These are phyloP conservation scores for Diaporthe australafricana DNA, from an alignment of 2,329 filamentous ascomycete species.

Conservation along the genomic window DNA sequence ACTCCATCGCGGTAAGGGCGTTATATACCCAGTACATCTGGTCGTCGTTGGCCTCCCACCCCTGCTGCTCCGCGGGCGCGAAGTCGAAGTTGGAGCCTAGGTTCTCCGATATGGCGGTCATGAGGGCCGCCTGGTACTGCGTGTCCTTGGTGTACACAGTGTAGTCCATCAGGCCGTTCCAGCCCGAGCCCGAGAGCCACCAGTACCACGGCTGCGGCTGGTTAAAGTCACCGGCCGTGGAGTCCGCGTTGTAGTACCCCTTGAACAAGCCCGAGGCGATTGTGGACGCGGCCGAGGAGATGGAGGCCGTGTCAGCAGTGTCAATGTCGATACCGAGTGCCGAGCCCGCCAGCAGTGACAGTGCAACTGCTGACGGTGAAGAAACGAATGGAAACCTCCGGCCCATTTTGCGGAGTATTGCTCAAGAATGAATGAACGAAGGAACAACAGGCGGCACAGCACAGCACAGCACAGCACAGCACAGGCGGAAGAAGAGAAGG, in stretches of 20 bases:
- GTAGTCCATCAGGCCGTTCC: conserved; percentile 77
- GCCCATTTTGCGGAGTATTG: conserved; percentile 1
- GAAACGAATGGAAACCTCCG: conserved; percentile 5
- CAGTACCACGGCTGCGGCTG: conserved; percentile 49
- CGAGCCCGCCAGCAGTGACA: conserved; percentile 36
- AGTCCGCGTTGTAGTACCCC: conserved; percentile 44
- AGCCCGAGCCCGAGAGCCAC: conserved; percentile 49
- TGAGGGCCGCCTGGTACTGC: conserved; percentile 75
- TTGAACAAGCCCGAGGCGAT: conserved; percentile 46
- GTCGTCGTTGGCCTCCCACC: conserved; percentile 76
- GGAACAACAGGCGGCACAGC: background rate
- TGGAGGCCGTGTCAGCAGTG: conserved; percentile 40
- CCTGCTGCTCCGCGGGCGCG: conserved; percentile 77
- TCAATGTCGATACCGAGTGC: conserved; percentile 42
- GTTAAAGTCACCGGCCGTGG: conserved; percentile 48
- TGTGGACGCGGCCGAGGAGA: conserved; percentile 42
- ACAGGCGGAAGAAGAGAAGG: background rate
- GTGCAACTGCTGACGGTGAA: background rate
- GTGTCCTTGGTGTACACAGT: conserved; percentile 84
- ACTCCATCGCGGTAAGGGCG: conserved; percentile 75
- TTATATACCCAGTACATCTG: conserved; percentile 78
- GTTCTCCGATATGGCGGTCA: conserved; percentile 77
- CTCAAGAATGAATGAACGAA: background rate
- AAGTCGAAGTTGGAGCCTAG: conserved; percentile 77
- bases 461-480: background rate